A percentile compares a stretch with the other conserved stretches of the same genome.
phyloP scores from a whole-genome alignment of 768 basidiomycete genomes.

The Mrakia hoshinonis region DNA sequence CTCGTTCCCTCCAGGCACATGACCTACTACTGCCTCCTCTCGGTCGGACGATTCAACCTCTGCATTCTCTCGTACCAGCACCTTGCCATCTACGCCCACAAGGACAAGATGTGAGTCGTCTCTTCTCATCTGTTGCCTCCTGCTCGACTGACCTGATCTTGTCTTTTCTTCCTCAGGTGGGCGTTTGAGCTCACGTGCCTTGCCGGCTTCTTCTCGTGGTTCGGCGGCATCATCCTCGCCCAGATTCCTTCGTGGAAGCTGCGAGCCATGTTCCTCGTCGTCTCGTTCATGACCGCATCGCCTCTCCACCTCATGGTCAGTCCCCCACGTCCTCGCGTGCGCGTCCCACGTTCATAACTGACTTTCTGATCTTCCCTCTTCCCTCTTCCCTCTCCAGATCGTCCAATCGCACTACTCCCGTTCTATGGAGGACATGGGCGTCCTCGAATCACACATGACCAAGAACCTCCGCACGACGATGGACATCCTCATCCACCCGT shows the following conservation, averaged over 20 bases:
- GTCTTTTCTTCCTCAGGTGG: background rate
- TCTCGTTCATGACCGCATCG: slow-evolving; percentile 19
- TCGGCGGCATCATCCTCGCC: slow-evolving; percentile 19
- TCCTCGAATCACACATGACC: slow-evolving; percentile 16
- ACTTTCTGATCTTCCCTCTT: background rate
- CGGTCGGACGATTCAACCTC: slow-evolving; percentile 19
- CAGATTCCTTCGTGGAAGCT: slow-evolving; percentile 10
- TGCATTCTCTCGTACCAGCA: slow-evolving; percentile 24
- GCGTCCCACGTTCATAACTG: background rate
- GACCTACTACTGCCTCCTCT: slow-evolving; percentile 20
- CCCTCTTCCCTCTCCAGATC: slow-evolving; percentile 3
- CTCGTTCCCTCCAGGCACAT: background rate
- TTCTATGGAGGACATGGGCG: slow-evolving; percentile 22
- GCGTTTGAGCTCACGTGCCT: slow-evolving; percentile 5
- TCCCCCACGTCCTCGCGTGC: background rate
- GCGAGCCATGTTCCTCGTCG: slow-evolving; percentile 18
- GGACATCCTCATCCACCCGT: slow-evolving; percentile 21
- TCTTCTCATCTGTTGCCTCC: background rate
- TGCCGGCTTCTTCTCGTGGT: slow-evolving; percentile 12
- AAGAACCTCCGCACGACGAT: slow-evolving; percentile 21
- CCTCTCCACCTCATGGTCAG: slow-evolving; percentile 19
- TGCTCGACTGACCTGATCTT: background rate
- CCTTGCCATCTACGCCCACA: slow-evolving; percentile 14
- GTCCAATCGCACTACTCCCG: slow-evolving; percentile 21
- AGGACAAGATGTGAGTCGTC: background rate